Percentiles rank a stretch among this genome's conserved stretches.
phyloP scores from a whole-genome alignment of 2,329 filamentous ascomycete species.

The Penicillium sp. region DNA sequence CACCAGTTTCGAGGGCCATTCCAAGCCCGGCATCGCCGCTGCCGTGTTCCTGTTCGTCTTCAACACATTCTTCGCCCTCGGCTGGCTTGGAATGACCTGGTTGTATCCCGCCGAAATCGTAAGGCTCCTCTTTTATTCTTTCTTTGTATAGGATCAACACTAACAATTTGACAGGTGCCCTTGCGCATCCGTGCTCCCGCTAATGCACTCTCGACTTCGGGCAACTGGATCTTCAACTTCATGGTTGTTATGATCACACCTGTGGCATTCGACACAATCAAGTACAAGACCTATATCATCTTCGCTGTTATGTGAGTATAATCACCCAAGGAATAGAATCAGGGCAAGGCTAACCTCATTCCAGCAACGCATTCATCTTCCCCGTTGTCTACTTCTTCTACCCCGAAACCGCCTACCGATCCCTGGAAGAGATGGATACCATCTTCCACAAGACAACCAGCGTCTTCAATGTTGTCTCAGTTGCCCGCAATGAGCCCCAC shows the following conservation, averaged over 20 bases:
- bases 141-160: background rate
- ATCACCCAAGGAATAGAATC: background rate
- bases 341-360: conserved; percentile 1
- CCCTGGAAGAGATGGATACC: conserved; percentile 64
- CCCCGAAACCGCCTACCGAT: conserved; percentile 56
- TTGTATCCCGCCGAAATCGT: conserved; percentile 61
- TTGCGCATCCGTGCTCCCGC: conserved; percentile 34
- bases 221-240: conserved; percentile 52
- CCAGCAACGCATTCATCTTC: conserved; percentile 50
- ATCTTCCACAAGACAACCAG: conserved; percentile 56
- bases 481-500: conserved; percentile 50
- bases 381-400: conserved; percentile 58
- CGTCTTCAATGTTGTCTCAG: conserved; percentile 48
- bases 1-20: conserved; percentile 37
- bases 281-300: conserved; percentile 53
- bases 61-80: conserved; percentile 59
- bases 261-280: conserved; percentile 53
- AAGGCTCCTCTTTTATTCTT: conserved; percentile 22
- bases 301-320: conserved; percentile 48
- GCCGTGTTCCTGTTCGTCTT: conserved; percentile 60
- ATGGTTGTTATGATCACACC: conserved; percentile 64
- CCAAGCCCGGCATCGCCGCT: conserved; percentile 41
- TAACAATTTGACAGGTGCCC: conserved; percentile 23
- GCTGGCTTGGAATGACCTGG: conserved; percentile 61
- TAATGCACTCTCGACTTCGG: conserved; percentile 23